Percentiles rank a stretch among this genome's conserved stretches.
Evolutionary conservation across 805 yeast genomes (phyloP).

Genomic region (Pichia paraexigua): DNA sequence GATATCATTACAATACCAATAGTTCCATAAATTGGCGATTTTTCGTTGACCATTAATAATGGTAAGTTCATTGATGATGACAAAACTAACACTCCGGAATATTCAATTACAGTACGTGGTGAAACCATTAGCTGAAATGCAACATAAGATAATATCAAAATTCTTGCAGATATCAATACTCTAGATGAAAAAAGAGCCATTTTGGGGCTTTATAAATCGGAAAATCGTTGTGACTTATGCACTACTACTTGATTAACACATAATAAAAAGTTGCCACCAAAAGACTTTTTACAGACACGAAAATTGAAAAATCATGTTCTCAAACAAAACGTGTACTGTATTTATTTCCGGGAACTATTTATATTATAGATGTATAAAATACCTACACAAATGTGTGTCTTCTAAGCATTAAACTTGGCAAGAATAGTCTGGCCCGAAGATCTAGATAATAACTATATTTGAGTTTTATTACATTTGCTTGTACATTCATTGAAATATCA

Average conservation of each 20-base stretch:
- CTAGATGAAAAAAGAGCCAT: conserved; percentile 27
- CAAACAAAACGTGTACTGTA: background rate
- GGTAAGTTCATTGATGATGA: conserved; percentile 29
- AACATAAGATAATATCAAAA: conserved; percentile 14
- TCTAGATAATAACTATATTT: no score
- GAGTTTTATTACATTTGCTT: no score
- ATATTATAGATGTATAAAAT: background rate
- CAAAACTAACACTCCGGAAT: conserved; percentile 22
- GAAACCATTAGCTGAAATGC: conserved; percentile 19
- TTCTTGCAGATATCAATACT: conserved; percentile 17
- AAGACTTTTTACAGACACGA: background rate
- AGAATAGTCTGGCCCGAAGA: no score
- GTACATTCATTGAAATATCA: no score
- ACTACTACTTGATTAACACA: no score
- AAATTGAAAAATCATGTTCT: background rate
- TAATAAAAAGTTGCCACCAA: background rate
- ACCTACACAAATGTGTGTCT: background rate
- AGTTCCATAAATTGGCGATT: conserved; percentile 35
- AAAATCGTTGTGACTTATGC: no score
- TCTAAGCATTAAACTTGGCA: no score
- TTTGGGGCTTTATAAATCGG: no score
- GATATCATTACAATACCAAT: conserved; percentile 39
- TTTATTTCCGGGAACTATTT: no score
- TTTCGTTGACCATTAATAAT: conserved; percentile 24
- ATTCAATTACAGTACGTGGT: conserved; percentile 24